Evolutionary conservation across 371 early-diverging fungal genomes (phyloP), one percentile per base, ranked within the genome.

Genomic region (Mortierella sp.): DNA sequence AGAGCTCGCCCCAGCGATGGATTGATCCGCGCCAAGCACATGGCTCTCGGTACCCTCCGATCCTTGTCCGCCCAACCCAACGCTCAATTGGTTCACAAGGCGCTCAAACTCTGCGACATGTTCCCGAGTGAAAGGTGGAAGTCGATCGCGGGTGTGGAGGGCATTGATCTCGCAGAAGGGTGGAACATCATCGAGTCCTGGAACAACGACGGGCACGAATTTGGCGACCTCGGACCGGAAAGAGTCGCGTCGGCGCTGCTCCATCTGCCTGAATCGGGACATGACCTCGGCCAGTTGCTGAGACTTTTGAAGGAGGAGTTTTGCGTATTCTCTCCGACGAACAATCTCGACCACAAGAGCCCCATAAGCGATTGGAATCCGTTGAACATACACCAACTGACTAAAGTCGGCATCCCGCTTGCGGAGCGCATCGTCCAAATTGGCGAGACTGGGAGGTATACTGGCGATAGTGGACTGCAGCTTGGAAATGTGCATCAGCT

Each of bases 91-190:
- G 31, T 80, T 77, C 41, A 88, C 68, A 31, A 89, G 70, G 13
- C 79, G 64, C 45, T 78, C 83, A 66, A 80, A 86, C 86, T 91
- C 92, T 70, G 74, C 69, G 9, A 94, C 73, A 74, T 93, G 93
- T 9, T 87, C 87, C 39, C 88, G 80, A 1, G 84, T 86, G 44
- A 94, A 81, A 11, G 86, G 71, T 14, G 92, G 92, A n/a, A 91
- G 77, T 8, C 74, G 76, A 29, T 89, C 89, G 10, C 85, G 85
- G 9, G 87, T 87, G 55, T 86, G 87, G 22, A 87, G 85, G 3
- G 92, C 80, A 22, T 90, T 89, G n/a, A 94, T 89, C 74, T 94
- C 94, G 67, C 92, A 92, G 34, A 88, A 89, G 4, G 94, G 92
- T 11, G 93, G 88, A 9, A 79, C 76, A 40, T 90, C 93, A 52